Percentiles rank a stretch among this genome's conserved stretches.
Evolutionary conservation across 2,329 filamentous ascomycete species (phyloP).

Genomic region (Parascedosporium putredinis): DNA sequence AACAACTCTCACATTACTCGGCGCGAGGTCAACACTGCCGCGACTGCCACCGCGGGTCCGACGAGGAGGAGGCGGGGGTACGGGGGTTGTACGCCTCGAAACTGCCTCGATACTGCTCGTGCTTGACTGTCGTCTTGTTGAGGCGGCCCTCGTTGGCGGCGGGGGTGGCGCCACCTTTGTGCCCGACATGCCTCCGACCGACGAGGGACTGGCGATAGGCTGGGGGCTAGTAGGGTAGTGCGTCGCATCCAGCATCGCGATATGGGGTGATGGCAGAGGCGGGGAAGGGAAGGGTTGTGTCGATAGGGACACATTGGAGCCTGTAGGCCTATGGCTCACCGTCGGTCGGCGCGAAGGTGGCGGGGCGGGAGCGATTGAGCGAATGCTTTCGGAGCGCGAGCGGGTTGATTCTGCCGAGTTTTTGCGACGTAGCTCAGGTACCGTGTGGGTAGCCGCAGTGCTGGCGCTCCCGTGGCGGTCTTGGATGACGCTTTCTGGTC

Average conservation of each 20-base stretch:
- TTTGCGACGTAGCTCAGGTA: slow-evolving; percentile 27
- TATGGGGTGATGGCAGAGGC: slow-evolving; percentile 13
- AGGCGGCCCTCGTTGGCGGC: slow-evolving; percentile 33
- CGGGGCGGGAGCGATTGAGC: slow-evolving; percentile 36
- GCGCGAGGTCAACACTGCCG: slow-evolving; percentile 25
- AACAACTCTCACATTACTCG: slow-evolving; percentile 18
- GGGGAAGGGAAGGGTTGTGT: slow-evolving; percentile 9
- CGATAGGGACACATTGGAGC: slow-evolving; percentile 12
- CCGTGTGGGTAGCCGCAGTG: slow-evolving; percentile 20
- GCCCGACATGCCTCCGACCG: not conserved
- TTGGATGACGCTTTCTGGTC: slow-evolving; percentile 12
- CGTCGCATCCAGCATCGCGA: slow-evolving; percentile 12
- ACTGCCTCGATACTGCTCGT: slow-evolving; percentile 29
- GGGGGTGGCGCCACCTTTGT: slow-evolving; percentile 23
- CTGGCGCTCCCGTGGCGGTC: slow-evolving; percentile 10
- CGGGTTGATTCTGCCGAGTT: slow-evolving; percentile 40
- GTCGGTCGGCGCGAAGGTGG: slow-evolving; percentile 43
- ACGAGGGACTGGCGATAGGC: not conserved
- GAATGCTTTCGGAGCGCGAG: slow-evolving; percentile 35
- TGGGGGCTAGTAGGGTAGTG: not conserved
- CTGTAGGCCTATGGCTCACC: slow-evolving; percentile 20
- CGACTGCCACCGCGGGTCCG: slow-evolving; percentile 36
- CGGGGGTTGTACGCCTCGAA: slow-evolving; percentile 14
- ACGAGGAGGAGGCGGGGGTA: slow-evolving; percentile 39
- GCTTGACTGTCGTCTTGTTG: slow-evolving; percentile 33